Conservation (phyloP, 768 basidiomycete genomes). For the Termitomyces eurrhizus region DNA sequence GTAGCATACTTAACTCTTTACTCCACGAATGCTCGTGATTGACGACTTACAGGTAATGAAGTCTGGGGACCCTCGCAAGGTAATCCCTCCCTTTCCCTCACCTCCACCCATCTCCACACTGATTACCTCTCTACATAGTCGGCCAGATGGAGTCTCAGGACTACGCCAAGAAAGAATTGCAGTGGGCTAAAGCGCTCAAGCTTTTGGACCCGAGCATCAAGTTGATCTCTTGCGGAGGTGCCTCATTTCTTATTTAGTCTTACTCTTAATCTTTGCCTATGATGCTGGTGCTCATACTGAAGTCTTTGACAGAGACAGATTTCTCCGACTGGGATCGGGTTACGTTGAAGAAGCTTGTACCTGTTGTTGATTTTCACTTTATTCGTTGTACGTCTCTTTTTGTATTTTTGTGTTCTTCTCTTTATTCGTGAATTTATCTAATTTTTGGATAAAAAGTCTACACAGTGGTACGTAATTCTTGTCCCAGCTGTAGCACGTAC, state of each 20-base stretch:
- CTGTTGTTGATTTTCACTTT: conserved; percentile 49
- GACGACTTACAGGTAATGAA: conserved; percentile 47
- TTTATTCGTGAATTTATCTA: neutral
- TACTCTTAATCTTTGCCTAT: neutral
- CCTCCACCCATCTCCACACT: neutral
- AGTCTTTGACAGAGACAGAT: conserved; percentile 28
- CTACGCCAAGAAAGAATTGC: conserved; percentile 51
- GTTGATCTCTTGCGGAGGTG: conserved; percentile 52
- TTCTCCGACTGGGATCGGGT: conserved; percentile 41
- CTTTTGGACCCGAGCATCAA: conserved; percentile 54
- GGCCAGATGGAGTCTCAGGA: conserved; percentile 53
- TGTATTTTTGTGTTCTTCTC: neutral
- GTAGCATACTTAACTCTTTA: conserved; percentile 8
- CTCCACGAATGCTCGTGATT: conserved; percentile 3
- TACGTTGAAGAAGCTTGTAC: conserved; percentile 34
- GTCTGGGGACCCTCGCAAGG: conserved; percentile 54
- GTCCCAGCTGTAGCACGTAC: neutral
- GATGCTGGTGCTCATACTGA: neutral
- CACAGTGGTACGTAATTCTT: conserved; percentile 27
- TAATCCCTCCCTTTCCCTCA: conserved; percentile 10
- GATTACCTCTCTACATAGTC: conserved; percentile 25
- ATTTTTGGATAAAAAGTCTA: conserved; percentile 26
- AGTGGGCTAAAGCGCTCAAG: conserved; percentile 59
- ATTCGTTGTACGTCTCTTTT: conserved; percentile 29
- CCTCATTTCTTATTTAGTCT: conserved; percentile 14